Evolutionary conservation across 306 rosid species (phyloP).

Genomic region (Vicia sativa): DNA sequence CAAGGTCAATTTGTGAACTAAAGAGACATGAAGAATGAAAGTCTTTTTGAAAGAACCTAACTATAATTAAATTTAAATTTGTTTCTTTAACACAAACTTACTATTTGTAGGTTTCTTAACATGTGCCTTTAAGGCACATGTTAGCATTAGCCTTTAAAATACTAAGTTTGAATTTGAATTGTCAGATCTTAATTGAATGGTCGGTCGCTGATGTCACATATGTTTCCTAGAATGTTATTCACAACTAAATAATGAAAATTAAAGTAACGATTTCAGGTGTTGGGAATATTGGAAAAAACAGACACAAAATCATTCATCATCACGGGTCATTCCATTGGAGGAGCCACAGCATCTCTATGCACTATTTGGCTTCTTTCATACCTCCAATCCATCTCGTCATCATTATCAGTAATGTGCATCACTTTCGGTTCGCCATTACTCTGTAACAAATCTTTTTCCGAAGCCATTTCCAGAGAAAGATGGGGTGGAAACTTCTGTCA

Average conservation of each 20-base stretch:
- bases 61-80: too few species aligned
- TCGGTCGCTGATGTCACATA: too few species aligned
- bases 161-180: too few species aligned
- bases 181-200: too few species aligned
- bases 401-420: conserved; percentile 59
- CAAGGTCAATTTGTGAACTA: neutral
- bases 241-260: conserved; percentile 26
- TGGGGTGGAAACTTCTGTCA: conserved; percentile 89
- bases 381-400: conserved; percentile 48
- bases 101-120: too few species aligned
- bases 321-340: conserved; percentile 93
- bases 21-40: neutral
- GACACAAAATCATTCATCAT: conserved; percentile 68
- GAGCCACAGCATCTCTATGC: conserved; percentile 73
- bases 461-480: conserved; percentile 64
- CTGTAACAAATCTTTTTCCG: conserved; percentile 68
- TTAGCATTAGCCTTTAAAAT: too few species aligned
- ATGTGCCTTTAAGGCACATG: too few species aligned
- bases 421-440: conserved; percentile 84
- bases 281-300: conserved; percentile 43
- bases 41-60: too few species aligned
- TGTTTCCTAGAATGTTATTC: conserved; percentile 10
- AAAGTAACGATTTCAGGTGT: conserved; percentile 51
- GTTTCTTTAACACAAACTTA: too few species aligned
- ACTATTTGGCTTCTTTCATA: conserved; percentile 74